Evolutionary conservation across 352 stramenopile genomes (phyloP), one percentile per base, ranked within the genome.

Genomic region (Sclerospora graminicola): DNA sequence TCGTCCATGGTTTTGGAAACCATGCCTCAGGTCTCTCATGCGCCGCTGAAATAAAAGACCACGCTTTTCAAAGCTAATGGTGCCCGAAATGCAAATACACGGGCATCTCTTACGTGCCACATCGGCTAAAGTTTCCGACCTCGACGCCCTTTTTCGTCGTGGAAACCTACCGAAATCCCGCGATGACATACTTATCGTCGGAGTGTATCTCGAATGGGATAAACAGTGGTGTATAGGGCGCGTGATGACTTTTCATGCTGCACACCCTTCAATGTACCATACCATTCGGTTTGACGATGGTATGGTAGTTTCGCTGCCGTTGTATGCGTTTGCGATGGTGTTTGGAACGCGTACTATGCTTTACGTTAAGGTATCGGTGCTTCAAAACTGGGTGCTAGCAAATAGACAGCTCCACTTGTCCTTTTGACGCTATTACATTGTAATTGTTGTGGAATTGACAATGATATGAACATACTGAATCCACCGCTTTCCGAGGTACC

Each of bases 61-160:
- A 38, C 70, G 78, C 0, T 84, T 89, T 19, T 88, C 77, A 2
- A 88, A 87, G 54, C 80, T 88, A 51, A 88, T 91, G 77, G 58
- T 89, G 36, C 47, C 87, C 24, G 80, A 89, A 23, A 88, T 91
- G 69, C 75, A 89, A 53, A 34, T 86, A 5, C 85, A 87, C 39
- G 75, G 80, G 9, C 63, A 65, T 14, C 52, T 88, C 18, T 50
- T 91, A 23, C 73, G 76, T 2, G 56, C 64, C 0, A 85, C 75
- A 8, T 64, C 76, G n/a, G 76, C 68, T 0, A 89, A 84, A 54
- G 58, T 76, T 13, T 54, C 70, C 13, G 67, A 88, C 49, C 16
- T 66, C 1, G 48, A 82, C 15, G 53, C 64, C 16, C 52, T 54
- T 6, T 63, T 63, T 7, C 32, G 78, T 20, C 54, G 66, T 23